Base-by-base conservation (phyloP, 345 rosid species). In the Camelina hispida region DNA sequence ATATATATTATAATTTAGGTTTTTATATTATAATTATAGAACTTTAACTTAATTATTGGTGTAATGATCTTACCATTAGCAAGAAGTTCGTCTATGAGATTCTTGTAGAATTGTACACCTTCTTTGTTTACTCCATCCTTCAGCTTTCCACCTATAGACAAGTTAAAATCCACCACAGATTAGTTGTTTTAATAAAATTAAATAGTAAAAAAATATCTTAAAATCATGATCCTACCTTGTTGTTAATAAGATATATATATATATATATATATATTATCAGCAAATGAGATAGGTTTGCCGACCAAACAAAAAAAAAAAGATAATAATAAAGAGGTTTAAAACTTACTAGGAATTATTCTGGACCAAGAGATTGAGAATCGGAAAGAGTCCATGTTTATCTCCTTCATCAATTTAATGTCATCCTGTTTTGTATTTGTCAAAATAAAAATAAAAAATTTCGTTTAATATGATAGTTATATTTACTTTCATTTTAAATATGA, bases 311-410 rank as follows among this genome's bases (percentile, higher is more conserved):
- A 1, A 20, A 23, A 25, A 25, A 25, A 25, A 25, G 5, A 25
- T 25, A 25, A 25, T 32, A 6, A 32, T 5, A 6, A 34, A 34
- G 37, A 34, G 37, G 37, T 34, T 17, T 8, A 4, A 50, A 62
- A 51, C 78, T 69, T 74, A 84, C 88, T 58, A 0, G 88, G 88
- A 38, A 84, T 53, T 34, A 86, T 38, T 78, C 87, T 67, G 11
- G 88, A 35, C 90, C 90, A 84, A 7, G 88, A 83, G 20, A 86
- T 83, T 10, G 88, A 86, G 52, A 84, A 78, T 76, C 85, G 68
- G 42, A 79, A 84, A 56, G 85, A 85, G 68, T 86, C 86, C 65
- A 84, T 66, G 13, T 82, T 34, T 34, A 34, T 34, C 37, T 34
- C 37, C 37, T 82, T 86, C 81, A 84, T 83, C 38, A 83, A 62